phyloP scores from a whole-genome alignment of 345 rosid genomes.

The Iberis pinnata region DNA sequence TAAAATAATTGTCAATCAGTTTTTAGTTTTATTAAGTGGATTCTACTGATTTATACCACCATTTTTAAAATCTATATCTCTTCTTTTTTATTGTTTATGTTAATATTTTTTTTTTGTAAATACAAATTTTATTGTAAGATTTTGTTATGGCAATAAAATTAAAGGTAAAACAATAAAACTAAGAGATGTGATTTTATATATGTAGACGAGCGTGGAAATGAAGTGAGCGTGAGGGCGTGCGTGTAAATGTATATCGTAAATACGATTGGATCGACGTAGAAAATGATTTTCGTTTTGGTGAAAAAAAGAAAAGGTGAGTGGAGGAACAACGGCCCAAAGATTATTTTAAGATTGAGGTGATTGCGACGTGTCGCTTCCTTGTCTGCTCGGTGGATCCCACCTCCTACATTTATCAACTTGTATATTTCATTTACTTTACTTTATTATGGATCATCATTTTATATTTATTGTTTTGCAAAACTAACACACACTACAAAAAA shows the following conservation, averaged over 20 bases:
- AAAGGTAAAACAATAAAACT: not conserved
- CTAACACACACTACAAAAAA: too few species aligned
- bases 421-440: not conserved
- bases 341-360: conserved; percentile 24
- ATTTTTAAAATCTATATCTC: too few species aligned
- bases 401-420: not conserved
- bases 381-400: conserved; percentile 20
- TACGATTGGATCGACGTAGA: conserved; percentile 17
- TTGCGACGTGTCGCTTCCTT: conserved; percentile 32
- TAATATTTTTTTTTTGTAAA: too few species aligned
- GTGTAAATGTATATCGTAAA: conserved; percentile 12
- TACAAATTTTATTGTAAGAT: too few species aligned
- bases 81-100: too few species aligned
- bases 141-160: too few species aligned
- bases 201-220: not conserved
- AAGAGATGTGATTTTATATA: not conserved
- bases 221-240: conserved; percentile 1
- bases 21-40: too few species aligned
- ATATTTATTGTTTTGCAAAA: too few species aligned
- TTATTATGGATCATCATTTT: not conserved
- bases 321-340: conserved; percentile 29
- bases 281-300: conserved; percentile 21
- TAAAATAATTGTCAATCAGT: too few species aligned
- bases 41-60: too few species aligned
- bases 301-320: conserved; percentile 23